Evolutionary conservation across 208 protist genomes (phyloP).

Genomic region (Crithidia bombi): DNA sequence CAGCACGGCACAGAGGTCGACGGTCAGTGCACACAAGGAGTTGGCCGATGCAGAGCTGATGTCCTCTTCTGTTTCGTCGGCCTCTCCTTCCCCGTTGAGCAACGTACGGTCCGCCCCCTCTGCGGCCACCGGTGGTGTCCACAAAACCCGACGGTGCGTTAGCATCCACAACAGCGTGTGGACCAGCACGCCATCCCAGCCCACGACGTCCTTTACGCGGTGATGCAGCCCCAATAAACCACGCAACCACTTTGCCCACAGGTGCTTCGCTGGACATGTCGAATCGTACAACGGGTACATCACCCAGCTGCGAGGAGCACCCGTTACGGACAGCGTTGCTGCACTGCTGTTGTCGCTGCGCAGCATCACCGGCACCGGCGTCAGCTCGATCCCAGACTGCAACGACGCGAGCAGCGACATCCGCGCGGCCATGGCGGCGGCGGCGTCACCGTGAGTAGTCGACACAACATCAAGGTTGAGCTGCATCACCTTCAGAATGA

Average conservation of each 20-base stretch:
- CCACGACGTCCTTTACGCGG: slow-evolving; percentile 43
- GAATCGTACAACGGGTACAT: slow-evolving; percentile 56
- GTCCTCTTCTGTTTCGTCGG: background rate
- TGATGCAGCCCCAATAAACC: slow-evolving; percentile 40
- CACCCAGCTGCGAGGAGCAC: slow-evolving; percentile 47
- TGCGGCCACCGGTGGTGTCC: background rate
- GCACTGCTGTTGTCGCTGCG: background rate
- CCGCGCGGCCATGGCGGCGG: background rate
- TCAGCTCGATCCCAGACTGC: slow-evolving; percentile 20
- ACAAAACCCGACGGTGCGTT: slow-evolving; percentile 33
- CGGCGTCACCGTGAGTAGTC: background rate
- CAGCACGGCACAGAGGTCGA: slow-evolving; percentile 37
- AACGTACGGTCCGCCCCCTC: background rate
- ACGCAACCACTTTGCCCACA: slow-evolving; percentile 56
- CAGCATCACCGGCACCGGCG: slow-evolving; percentile 14
- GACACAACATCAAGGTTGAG: background rate
- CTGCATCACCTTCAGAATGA: slow-evolving; percentile 8
- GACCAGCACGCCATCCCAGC: slow-evolving; percentile 51
- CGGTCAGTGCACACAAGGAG: slow-evolving; percentile 33
- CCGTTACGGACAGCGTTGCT: slow-evolving; percentile 10
- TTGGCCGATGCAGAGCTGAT: slow-evolving; percentile 5
- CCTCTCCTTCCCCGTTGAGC: background rate
- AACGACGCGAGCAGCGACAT: slow-evolving; percentile 9
- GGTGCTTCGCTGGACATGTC: slow-evolving; percentile 26
- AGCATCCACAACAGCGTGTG: slow-evolving; percentile 57